Conservation (phyloP, 257 asterid species). For the Penstemon barbatus region DNA sequence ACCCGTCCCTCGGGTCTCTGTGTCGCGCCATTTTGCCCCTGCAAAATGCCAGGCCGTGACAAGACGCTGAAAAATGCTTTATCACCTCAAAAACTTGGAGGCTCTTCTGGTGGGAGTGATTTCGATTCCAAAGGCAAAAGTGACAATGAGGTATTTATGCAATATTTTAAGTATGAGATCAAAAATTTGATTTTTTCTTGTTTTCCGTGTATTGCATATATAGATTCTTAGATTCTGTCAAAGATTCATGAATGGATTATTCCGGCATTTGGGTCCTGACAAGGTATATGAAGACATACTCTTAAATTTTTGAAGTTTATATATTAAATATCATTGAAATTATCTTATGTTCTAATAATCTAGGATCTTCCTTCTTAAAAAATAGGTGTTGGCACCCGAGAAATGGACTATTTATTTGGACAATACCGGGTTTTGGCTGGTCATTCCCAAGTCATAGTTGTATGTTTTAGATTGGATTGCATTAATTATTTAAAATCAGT, state of each 20-base stretch:
- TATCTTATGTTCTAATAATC: slow-evolving; percentile 29
- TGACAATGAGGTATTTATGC: slow-evolving; percentile 66
- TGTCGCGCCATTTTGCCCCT: too few species aligned
- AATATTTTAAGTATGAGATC: slow-evolving; percentile 17
- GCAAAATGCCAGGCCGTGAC: too few species aligned
- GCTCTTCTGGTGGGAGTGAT: slow-evolving; percentile 99
- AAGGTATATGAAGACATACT: slow-evolving; percentile 52
- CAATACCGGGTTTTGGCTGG: slow-evolving; percentile 93
- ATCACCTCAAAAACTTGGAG: slow-evolving; percentile 96
- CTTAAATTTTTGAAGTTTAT: slow-evolving; percentile 20
- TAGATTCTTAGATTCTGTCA: slow-evolving; percentile 93
- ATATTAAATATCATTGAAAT: slow-evolving; percentile 15
- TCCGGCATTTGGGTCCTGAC: slow-evolving; percentile 93
- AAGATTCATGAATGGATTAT: slow-evolving; percentile 94
- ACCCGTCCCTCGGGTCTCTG: too few species aligned
- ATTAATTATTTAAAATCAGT: too few species aligned
- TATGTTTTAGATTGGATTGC: not conserved
- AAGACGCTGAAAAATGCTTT: slow-evolving; percentile 89
- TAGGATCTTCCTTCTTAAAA: slow-evolving; percentile 99
- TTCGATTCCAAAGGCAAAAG: slow-evolving; percentile 94
- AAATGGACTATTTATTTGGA: slow-evolving; percentile 94
- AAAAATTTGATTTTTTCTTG: slow-evolving; percentile 17
- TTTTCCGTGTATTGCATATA: slow-evolving; percentile 26
- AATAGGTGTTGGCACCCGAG: slow-evolving; percentile 96
- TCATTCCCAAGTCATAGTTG: slow-evolving; percentile 77